Base-by-base conservation (phyloP, 768 basidiomycete genomes). In the Russula brevipes region DNA sequence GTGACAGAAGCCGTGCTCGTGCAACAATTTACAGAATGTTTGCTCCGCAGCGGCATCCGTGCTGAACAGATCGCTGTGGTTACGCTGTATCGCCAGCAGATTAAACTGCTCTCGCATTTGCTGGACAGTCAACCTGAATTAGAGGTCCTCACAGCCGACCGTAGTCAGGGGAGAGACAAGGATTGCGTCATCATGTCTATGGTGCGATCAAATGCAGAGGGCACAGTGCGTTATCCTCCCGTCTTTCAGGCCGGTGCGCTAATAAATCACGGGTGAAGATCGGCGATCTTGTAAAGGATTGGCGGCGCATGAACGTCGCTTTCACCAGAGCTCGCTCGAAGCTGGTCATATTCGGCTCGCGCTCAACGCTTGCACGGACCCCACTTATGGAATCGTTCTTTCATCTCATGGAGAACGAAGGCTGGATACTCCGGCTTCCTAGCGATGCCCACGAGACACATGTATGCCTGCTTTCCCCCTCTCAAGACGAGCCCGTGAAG, bases 291-390 rank as follows among this genome's bases (percentile, higher is more conserved):
- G 78, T 98, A 31, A 92, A 89, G 69, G 97, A 99, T 72, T 98
- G 96, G 95, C 81, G 97, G 42, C 76, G 97, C 39, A 87, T 98
- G 80, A 99, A 99, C 70, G 97, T 99, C 17, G 89, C 94, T 7
- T 93, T 98, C 73, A 98, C 96, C 0, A 87, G 97, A 16, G 96
- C 95, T 0, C 85, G 88, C 59, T 83, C 84, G 39, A 99, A 99
- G 76, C 77, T 99, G 2, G 80, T 98, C 73, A 88, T 99, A 61
- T 80, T 99, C 69, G 96, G 97, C 4, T 95, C 93, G 0, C 81
- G 87, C 46, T 82, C 76, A 69, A 99, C 96, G 1, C 79, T 99
- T 10, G 73, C 82, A 46, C 71, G 73, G 33, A 81, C 83, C 0
- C 74, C 84, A 0, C 73, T 97, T 36, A 76, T 98, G 42, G 72